Percentiles rank a stretch among this genome's conserved stretches.
These are phyloP conservation scores for Schwanniomyces polymorphus DNA, from an alignment of 805 yeast species.

Conservation along the genomic window DNA sequence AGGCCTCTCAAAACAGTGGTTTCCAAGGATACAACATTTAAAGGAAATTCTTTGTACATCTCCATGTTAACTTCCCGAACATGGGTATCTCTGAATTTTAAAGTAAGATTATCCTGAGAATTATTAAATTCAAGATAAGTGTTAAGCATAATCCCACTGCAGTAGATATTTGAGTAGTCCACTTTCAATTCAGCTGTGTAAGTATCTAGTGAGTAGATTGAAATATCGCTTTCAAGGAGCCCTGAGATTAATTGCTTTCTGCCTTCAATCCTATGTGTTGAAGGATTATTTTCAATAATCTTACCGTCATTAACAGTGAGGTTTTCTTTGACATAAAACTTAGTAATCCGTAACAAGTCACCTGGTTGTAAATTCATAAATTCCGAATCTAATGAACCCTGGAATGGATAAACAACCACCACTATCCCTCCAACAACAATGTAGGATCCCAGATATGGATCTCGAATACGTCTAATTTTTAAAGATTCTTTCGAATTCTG, in stretches of 20 bases:
- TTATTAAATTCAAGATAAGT: conserved; percentile 22
- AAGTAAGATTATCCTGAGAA: conserved; percentile 8
- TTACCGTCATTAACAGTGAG: background rate
- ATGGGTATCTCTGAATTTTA: conserved; percentile 14
- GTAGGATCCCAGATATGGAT: conserved; percentile 25
- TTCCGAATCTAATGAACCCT: conserved; percentile 15
- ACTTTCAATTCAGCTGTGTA: conserved; percentile 14
- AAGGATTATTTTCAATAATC: background rate
- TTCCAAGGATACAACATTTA: conserved; percentile 27
- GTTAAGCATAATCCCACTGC: conserved; percentile 30
- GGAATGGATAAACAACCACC: conserved; percentile 29
- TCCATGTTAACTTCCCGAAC: conserved; percentile 13
- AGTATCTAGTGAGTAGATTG: conserved; percentile 1
- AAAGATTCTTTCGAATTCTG: conserved; percentile 10
- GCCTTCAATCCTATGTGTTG: background rate
- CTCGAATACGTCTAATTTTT: conserved; percentile 22
- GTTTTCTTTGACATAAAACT: conserved; percentile 18
- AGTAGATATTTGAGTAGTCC: conserved; percentile 18
- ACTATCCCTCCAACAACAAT: conserved; percentile 32
- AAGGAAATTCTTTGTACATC: conserved; percentile 28
- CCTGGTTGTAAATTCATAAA: conserved; percentile 27
- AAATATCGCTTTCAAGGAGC: background rate
- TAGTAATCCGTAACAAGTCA: conserved; percentile 27
- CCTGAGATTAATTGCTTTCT: background rate
- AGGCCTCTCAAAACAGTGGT: conserved; percentile 23